These are phyloP conservation scores for Skeletonema costatum DNA, from an alignment of 108 stramenopile species.

Conservation along the genomic window DNA sequence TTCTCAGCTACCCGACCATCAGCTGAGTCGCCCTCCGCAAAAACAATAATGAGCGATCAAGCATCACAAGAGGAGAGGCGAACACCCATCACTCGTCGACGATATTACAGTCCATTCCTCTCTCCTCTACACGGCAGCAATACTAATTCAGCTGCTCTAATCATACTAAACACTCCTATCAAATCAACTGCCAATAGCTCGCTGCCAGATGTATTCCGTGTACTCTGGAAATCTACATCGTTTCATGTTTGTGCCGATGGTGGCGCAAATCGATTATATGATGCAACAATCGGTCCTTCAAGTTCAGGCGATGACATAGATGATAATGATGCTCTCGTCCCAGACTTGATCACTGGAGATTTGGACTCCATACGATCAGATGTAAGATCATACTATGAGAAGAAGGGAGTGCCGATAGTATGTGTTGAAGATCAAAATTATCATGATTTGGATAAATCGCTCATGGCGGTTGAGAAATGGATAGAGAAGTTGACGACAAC, in stretches of 20 bases:
- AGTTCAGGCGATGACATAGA: not conserved
- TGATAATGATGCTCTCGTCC: slow-evolving; percentile 43
- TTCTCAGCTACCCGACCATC: too few relatives aligned
- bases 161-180: slow-evolving; percentile 72
- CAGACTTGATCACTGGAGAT: slow-evolving; percentile 91
- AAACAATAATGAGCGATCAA: not conserved
- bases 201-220: slow-evolving; percentile 48
- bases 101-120: not conserved
- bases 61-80: not conserved
- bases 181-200: not conserved
- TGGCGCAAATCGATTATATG: slow-evolving; percentile 93
- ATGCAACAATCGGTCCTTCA: slow-evolving; percentile 31
- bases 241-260: slow-evolving; percentile 94
- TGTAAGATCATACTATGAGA: slow-evolving; percentile 71
- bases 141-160: slow-evolving; percentile 25
- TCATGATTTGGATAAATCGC: slow-evolving; percentile 88
- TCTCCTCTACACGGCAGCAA: not conserved
- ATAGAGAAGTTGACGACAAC: slow-evolving; percentile 40
- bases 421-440: slow-evolving; percentile 73
- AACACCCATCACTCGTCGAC: not conserved
- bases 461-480: slow-evolving; percentile 52
- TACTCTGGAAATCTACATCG: slow-evolving; percentile 61
- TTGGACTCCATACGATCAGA: slow-evolving; percentile 83
- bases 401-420: slow-evolving; percentile 53
- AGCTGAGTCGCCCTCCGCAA: not conserved